Base-by-base conservation (phyloP, 352 stramenopile genomes). In the Blastocystis sp. region DNA sequence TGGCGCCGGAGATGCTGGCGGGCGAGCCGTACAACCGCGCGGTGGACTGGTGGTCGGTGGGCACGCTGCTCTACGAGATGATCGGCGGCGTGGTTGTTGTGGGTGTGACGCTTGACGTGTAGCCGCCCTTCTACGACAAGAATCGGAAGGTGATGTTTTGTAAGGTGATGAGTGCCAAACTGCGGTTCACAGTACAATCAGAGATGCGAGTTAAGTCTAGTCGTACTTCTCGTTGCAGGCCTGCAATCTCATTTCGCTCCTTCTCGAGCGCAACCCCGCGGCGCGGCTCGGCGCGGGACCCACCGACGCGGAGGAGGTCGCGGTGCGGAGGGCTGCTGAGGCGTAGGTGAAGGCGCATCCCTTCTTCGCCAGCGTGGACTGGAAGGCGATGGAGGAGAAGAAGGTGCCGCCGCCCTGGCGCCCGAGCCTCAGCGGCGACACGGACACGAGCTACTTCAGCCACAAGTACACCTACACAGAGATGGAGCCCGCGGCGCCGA, bases 101-200 rank as follows among this genome's bases (percentile, higher is more conserved):
- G 34, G 21, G 90, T 92, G 89, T 90, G 92, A 80, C 38, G 82
- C 87, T 71, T 71, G 42, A 57, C 19, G 3, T 10, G 48, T 90
- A 95, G 91, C 96, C 94, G 17, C 95, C 95, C 7, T 98, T 97
- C 90, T 97, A 96, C 78, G 95, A 97, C 89, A 94, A 94, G 64
- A 97, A 97, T 90, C 91, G 94, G 17, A 97, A 97, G 90, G 91
- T 93, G 77, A 97, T 97, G 94, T 97, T 96, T 91, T 93, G 95
- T 90, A 96, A 95, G 87, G 97, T 97, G 21, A 90, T 92, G 14
- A 89, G 14, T 40, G 24, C 45, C n/a, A 63, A 66, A 38, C 40
- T 84, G 19, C 74, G 74, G n/a, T 84, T 84, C 38, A 43, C 3
- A 21, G 74, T 71, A 2, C 17, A 40, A 65, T n/a, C 7, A 71